These are phyloP conservation scores for Helotiales sp. DNA, from an alignment of 2,329 filamentous ascomycete genomes.

Conservation along the genomic window DNA sequence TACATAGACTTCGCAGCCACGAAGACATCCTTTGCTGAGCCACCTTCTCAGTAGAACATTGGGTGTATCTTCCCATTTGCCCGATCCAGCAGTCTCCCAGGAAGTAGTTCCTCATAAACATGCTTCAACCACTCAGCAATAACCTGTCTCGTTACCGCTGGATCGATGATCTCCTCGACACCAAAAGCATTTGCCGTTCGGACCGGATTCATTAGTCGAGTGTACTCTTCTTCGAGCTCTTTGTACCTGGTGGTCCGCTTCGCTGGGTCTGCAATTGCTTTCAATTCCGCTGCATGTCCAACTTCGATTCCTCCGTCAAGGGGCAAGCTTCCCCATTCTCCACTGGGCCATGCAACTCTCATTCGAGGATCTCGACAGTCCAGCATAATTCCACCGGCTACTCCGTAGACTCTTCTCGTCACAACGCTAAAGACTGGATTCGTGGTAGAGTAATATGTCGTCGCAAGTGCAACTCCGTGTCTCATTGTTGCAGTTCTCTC, in stretches of 20 bases:
- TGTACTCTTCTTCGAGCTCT: conserved; percentile 60
- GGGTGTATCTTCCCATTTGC: conserved; percentile 43
- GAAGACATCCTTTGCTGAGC: too few species aligned
- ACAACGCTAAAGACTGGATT: conserved; percentile 64
- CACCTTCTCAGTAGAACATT: conserved; percentile 36
- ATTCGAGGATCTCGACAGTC: conserved; percentile 60
- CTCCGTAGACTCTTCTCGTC: conserved; percentile 59
- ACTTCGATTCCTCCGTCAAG: conserved; percentile 66
- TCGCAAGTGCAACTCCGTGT: conserved; percentile 60
- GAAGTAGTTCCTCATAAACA: conserved; percentile 42
- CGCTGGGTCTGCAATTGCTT: conserved; percentile 51
- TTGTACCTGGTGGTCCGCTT: conserved; percentile 51
- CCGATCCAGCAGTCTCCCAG: conserved; percentile 34
- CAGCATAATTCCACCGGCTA: conserved; percentile 65
- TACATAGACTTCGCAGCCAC: too few species aligned
- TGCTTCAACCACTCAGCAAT: conserved; percentile 56
- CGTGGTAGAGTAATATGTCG: conserved; percentile 62
- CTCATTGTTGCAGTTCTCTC: conserved; percentile 65
- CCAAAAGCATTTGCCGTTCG: conserved; percentile 64
- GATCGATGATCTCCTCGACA: conserved; percentile 65
- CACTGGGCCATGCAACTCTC: conserved; percentile 63
- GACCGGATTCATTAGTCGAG: conserved; percentile 63
- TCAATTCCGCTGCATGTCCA: conserved; percentile 59
- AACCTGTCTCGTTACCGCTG: conserved; percentile 55
- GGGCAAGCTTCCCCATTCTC: conserved; percentile 62